These are phyloP conservation scores for Sphaceloma murrayae DNA, from an alignment of 2,329 filamentous ascomycete species.

Conservation along the genomic window DNA sequence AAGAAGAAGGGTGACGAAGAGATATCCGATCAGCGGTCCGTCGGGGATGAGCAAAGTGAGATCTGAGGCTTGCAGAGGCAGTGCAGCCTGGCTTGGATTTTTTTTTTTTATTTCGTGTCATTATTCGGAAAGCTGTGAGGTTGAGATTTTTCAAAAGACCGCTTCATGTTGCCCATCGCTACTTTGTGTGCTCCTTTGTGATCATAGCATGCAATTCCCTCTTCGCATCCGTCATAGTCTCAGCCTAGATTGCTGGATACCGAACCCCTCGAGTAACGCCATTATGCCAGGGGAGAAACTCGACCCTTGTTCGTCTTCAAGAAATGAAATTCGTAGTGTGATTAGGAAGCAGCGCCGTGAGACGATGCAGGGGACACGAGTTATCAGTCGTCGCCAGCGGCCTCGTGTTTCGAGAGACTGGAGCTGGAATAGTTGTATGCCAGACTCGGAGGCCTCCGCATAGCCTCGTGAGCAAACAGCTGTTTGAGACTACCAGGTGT, in stretches of 20 bases:
- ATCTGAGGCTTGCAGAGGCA: not conserved
- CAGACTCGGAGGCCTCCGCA: constrained; percentile 18
- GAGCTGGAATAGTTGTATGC: constrained; percentile 7
- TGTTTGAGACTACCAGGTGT: constrained; percentile 26
- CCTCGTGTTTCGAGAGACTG: constrained; percentile 6
- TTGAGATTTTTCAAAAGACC: too few species aligned
- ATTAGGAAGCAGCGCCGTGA: not conserved
- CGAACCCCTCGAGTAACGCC: not conserved
- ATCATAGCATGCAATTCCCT: not conserved
- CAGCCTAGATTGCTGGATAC: too few species aligned
- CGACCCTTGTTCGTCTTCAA: constrained; percentile 1
- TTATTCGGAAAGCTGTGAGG: not conserved
- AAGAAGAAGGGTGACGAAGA: not conserved
- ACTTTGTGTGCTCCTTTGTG: not conserved
- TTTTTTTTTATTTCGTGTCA: constrained; percentile 2
- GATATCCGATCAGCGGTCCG: not conserved
- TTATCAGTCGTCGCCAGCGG: not conserved
- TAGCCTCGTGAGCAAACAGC: constrained; percentile 29
- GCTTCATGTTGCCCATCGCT: not conserved
- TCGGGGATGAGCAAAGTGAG: too few species aligned
- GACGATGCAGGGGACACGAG: too few species aligned
- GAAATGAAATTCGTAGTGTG: constrained; percentile 13
- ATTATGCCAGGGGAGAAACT: constrained; percentile 12
- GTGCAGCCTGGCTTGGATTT: not conserved
- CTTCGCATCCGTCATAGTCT: too few species aligned